These are phyloP conservation scores for Termitomyces sp. DNA, from an alignment of 768 basidiomycete genomes.

Conservation along the genomic window DNA sequence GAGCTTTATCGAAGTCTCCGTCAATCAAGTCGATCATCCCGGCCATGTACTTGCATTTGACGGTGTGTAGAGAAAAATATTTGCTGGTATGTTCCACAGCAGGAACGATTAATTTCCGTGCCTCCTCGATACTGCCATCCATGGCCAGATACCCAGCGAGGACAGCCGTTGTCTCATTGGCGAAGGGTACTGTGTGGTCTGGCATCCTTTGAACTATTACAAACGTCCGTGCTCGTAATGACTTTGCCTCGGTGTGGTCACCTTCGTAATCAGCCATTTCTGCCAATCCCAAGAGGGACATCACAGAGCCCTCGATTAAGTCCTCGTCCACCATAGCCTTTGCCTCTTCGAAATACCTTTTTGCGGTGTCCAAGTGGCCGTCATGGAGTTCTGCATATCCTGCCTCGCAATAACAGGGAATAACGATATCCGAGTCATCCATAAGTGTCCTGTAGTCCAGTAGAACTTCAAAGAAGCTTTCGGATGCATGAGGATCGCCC, in stretches of 20 bases:
- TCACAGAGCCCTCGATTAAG: background rate
- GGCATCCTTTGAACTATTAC: background rate
- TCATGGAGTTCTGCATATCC: background rate
- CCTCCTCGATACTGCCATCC: background rate
- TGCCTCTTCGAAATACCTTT: background rate
- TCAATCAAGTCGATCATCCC: constrained; percentile 3
- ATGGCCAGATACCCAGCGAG: constrained; percentile 1
- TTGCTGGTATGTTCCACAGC: background rate
- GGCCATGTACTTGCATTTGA: background rate
- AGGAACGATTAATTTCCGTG: background rate
- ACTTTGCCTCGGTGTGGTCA: background rate
- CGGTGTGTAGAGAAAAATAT: background rate
- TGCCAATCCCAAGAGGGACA: background rate
- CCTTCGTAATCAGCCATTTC: constrained; percentile 4
- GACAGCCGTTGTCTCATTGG: background rate
- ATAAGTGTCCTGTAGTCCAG: background rate
- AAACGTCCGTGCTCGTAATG: background rate
- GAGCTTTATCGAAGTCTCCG: background rate
- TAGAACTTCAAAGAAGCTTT: background rate
- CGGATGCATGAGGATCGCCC: background rate
- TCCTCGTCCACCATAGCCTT: background rate
- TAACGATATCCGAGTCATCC: background rate
- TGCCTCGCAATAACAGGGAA: background rate
- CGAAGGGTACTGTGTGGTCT: background rate
- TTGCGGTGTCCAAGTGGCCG: background rate